phyloP scores from a whole-genome alignment of 78 protist genomes.

The Bigelowiella natans region DNA sequence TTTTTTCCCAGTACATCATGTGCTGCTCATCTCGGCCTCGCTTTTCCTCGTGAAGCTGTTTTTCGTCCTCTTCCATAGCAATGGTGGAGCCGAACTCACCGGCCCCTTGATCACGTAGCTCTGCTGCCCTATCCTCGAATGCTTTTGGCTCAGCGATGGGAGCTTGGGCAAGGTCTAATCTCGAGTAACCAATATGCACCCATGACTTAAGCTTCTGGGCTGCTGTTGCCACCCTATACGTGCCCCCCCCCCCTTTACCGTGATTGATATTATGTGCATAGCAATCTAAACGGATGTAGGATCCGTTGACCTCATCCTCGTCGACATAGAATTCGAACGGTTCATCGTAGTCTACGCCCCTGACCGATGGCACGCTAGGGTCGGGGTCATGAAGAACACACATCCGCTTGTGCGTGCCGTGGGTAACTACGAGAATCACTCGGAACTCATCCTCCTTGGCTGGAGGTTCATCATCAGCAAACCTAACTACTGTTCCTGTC shows the following conservation, averaged over 20 bases:
- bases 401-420: background rate
- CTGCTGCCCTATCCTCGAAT: background rate
- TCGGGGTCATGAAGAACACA: background rate
- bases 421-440: background rate
- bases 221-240: background rate
- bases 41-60: too few relatives aligned
- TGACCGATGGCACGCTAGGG: background rate
- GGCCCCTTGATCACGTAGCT: background rate
- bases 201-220: background rate
- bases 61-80: too few relatives aligned
- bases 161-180: background rate
- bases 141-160: background rate
- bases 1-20: background rate
- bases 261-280: background rate
- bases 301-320: background rate
- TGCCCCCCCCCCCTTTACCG: background rate
- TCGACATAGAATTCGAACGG: background rate
- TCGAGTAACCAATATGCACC: background rate
- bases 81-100: too few relatives aligned
- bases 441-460: background rate
- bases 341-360: background rate
- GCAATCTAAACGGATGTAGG: background rate
- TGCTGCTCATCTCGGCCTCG: too few relatives aligned
- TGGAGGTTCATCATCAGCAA: too few relatives aligned
- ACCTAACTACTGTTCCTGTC: background rate